Evolutionary conservation across 2,329 filamentous ascomycete genomes (phyloP).

Genomic region (Cercospora canescens): DNA sequence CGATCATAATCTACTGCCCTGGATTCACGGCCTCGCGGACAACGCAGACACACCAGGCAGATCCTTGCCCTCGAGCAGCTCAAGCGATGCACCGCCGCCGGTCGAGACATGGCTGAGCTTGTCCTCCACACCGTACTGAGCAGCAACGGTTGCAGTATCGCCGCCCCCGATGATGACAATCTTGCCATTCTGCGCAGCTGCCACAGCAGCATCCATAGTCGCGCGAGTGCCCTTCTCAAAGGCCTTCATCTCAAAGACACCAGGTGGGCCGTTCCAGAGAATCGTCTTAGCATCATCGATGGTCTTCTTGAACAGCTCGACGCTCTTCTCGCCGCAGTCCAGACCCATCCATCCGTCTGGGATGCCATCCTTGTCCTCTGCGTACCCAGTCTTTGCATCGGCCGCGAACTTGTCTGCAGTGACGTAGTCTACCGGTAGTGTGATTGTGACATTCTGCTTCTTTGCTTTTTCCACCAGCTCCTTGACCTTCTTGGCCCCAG

Average conservation of each 20-base stretch:
- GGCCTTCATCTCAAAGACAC: slow-evolving; percentile 95
- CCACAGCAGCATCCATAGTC: slow-evolving; percentile 85
- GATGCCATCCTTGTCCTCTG: slow-evolving; percentile 85
- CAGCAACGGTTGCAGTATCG: slow-evolving; percentile 95
- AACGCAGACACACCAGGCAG: slow-evolving; percentile 90
- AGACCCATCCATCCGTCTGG: slow-evolving; percentile 98
- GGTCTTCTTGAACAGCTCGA: slow-evolving; percentile 83
- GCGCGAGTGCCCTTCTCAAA: slow-evolving; percentile 92
- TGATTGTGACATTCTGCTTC: slow-evolving; percentile 92
- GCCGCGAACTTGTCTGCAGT: slow-evolving; percentile 93
- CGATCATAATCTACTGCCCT: slow-evolving; percentile 16
- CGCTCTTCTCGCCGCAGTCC: slow-evolving; percentile 86
- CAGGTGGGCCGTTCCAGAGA: slow-evolving; percentile 96
- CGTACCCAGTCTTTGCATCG: slow-evolving; percentile 77
- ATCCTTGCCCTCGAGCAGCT: slow-evolving; percentile 97
- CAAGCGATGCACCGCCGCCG: slow-evolving; percentile 90
- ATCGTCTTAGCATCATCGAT: slow-evolving; percentile 92
- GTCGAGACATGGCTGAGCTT: slow-evolving; percentile 99
- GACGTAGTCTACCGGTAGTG: slow-evolving; percentile 92
- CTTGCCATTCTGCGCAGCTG: slow-evolving; percentile 77
- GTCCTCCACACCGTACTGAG: slow-evolving; percentile 93
- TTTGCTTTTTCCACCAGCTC: slow-evolving; percentile 92
- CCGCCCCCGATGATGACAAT: slow-evolving; percentile 98
- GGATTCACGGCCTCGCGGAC: slow-evolving; percentile 50
- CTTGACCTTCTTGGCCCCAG: slow-evolving; percentile 85